Evolutionary conservation across 1,139 yeast species (phyloP).

Genomic region (Yamadazyma epiphylla): DNA sequence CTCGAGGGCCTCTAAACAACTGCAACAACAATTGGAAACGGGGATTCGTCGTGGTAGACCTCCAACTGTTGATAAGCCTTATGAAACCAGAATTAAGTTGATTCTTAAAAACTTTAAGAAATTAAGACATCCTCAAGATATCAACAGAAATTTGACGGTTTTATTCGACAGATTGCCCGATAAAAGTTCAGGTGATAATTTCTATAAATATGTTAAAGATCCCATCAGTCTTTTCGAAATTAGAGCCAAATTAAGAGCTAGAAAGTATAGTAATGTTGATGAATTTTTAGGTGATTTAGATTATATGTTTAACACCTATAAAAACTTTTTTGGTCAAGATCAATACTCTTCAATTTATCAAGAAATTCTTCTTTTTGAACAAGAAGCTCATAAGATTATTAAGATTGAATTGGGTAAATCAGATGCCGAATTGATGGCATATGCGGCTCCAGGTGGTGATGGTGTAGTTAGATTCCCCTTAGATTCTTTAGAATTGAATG

Average conservation of each 20-base stretch:
- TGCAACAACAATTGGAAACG: conserved; percentile 30
- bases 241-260: conserved; percentile 77
- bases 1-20: conserved; percentile 1
- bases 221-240: conserved; percentile 85
- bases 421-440: conserved; percentile 72
- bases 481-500: conserved; percentile 69
- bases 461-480: conserved; percentile 68
- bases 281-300: conserved; percentile 73
- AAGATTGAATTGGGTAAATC: conserved; percentile 75
- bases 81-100: conserved; percentile 86
- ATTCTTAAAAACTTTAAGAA: conserved; percentile 79
- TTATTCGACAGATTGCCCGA: conserved; percentile 85
- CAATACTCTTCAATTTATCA: conserved; percentile 54
- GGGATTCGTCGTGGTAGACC: conserved; percentile 89
- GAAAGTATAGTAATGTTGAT: conserved; percentile 76
- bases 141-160: conserved; percentile 46
- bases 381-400: conserved; percentile 55
- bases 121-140: conserved; percentile 52
- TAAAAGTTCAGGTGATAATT: conserved; percentile 56
- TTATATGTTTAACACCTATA: conserved; percentile 72
- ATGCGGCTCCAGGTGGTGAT: conserved; percentile 56
- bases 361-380: conserved; percentile 61
- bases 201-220: conserved; percentile 56
- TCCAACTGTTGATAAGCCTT: conserved; percentile 92
- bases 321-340: conserved; percentile 50